Evolutionary conservation across 441 rosid species (phyloP).

Genomic region (Erysimum cheiri): DNA sequence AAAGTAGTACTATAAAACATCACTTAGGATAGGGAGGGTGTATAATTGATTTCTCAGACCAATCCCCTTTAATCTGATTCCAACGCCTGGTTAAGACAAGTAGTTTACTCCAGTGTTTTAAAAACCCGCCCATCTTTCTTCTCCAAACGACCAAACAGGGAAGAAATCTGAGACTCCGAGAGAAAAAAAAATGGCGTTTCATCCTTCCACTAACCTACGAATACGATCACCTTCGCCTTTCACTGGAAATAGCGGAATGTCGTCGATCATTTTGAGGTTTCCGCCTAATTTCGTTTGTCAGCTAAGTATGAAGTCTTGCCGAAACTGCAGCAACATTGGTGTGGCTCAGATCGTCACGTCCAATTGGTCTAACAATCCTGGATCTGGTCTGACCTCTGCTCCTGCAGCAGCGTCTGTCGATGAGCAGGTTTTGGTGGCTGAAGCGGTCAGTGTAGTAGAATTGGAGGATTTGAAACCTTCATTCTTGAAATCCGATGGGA

Average conservation of each 20-base stretch:
- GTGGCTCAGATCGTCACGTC: neutral
- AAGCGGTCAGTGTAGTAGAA: neutral
- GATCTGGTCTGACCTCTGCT: neutral
- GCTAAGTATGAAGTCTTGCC: neutral
- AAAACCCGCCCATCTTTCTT: neutral
- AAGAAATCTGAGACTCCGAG: neutral
- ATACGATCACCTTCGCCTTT: neutral
- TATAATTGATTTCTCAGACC: no score
- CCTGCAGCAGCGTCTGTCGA: neutral
- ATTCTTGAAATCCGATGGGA: conserved; percentile 80
- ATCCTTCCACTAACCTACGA: neutral
- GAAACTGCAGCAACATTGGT: neutral
- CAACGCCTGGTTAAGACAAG: no score
- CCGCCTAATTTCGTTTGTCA: neutral
- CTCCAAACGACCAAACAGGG: neutral
- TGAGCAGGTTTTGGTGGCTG: neutral
- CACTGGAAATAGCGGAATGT: neutral
- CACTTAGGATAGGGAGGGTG: no score
- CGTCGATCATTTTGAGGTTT: neutral
- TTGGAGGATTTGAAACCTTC: conserved; percentile 39
- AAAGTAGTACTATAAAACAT: no score
- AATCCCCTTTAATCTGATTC: no score
- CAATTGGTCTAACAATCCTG: neutral
- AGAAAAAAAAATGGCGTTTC: neutral
- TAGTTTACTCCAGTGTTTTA: neutral